Evolutionary conservation across 805 yeast species (phyloP).

Genomic region (Candida succiphila): DNA sequence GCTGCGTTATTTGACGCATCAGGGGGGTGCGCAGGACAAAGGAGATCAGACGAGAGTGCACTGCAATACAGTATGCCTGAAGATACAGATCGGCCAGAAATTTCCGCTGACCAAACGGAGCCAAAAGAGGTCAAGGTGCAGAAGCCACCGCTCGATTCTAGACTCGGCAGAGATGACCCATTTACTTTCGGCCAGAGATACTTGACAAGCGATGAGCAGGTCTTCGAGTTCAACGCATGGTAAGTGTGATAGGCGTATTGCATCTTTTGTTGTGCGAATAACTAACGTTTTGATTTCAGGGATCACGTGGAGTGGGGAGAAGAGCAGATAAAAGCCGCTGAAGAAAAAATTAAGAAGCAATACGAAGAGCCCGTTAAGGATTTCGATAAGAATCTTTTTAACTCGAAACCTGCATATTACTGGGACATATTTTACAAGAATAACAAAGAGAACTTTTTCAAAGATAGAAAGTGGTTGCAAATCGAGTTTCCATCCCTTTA

Average conservation of each 20-base stretch:
- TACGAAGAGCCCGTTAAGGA: conserved; percentile 78
- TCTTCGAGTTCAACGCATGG: conserved; percentile 92
- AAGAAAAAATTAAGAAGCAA: conserved; percentile 65
- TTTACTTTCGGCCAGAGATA: conserved; percentile 86
- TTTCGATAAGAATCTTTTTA: conserved; percentile 69
- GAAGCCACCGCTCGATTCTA: conserved; percentile 40
- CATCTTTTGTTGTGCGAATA: background rate
- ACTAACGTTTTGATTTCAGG: conserved; percentile 21
- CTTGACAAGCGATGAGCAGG: conserved; percentile 63
- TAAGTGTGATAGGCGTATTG: background rate
- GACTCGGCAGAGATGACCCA: conserved; percentile 81
- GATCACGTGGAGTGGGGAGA: conserved; percentile 98
- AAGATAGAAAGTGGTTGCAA: conserved; percentile 92
- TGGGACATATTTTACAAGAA: conserved; percentile 94
- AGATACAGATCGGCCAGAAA: no score
- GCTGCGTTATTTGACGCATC: no score
- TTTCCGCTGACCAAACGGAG: no score
- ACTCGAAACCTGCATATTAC: conserved; percentile 80
- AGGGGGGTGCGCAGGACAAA: no score
- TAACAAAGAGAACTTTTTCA: conserved; percentile 88
- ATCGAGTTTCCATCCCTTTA: conserved; percentile 86
- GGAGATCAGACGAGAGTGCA: no score
- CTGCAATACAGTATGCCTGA: no score
- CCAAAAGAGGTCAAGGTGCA: conserved; percentile 3
- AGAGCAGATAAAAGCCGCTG: conserved; percentile 70